Conservation (phyloP, 2,329 filamentous ascomycete species). For the Escovopsis sp. region DNA sequence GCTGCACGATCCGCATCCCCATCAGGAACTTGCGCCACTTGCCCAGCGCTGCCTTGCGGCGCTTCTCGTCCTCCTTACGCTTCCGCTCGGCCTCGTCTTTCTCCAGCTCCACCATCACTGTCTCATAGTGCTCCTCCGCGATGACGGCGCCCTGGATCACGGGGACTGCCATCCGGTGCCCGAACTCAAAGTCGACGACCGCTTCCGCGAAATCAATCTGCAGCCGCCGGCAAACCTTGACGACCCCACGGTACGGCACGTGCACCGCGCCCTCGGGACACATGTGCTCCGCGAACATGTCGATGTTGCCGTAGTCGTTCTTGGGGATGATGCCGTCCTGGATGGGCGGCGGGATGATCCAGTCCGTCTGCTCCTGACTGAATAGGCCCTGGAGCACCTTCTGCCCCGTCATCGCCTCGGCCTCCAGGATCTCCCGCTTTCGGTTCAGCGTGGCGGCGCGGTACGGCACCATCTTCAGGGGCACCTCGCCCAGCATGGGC, state of each 20-base stretch:
- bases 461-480: constrained; percentile 77
- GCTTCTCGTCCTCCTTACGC: constrained; percentile 72
- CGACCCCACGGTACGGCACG: constrained; percentile 61
- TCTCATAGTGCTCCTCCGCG: constrained; percentile 60
- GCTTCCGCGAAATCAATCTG: constrained; percentile 85
- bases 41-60: constrained; percentile 54
- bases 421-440: constrained; percentile 77
- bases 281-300: constrained; percentile 90
- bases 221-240: constrained; percentile 68
- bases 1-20: constrained; percentile 66
- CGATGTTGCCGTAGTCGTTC: constrained; percentile 92
- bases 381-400: constrained; percentile 82
- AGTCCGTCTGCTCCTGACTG: constrained; percentile 73
- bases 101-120: constrained; percentile 63
- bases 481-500: constrained; percentile 51
- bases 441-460: constrained; percentile 80
- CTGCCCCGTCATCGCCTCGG: constrained; percentile 60
- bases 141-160: constrained; percentile 84
- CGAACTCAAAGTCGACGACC: constrained; percentile 92
- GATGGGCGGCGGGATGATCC: constrained; percentile 85
- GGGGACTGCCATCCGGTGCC: constrained; percentile 83
- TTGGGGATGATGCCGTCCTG: constrained; percentile 75
- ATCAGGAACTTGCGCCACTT: constrained; percentile 81
- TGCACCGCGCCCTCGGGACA: constrained; percentile 72
- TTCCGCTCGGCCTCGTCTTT: constrained; percentile 60